phyloP scores from a whole-genome alignment of 2,329 filamentous ascomycete genomes.

The Pseudogymnoascus sp. region DNA sequence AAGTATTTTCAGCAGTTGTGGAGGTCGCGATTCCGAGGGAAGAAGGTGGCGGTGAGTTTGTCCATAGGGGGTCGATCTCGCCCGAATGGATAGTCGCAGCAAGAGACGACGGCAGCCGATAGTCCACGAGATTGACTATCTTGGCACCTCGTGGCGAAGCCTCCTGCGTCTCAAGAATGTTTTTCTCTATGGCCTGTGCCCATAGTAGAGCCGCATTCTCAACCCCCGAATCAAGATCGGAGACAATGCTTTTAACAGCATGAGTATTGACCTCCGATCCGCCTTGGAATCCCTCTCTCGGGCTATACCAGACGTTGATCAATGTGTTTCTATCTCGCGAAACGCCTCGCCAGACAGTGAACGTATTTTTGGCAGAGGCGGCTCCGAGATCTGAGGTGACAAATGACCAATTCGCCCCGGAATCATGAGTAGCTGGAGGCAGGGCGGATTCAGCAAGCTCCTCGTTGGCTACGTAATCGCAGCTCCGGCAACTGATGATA shows the following conservation, averaged over 20 bases:
- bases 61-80: conserved; percentile 18
- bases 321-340: conserved; percentile 58
- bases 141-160: conserved; percentile 9
- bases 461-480: conserved; percentile 74
- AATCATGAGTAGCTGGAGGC: neutral
- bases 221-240: conserved; percentile 63
- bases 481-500: conserved; percentile 65
- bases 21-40: conserved; percentile 12
- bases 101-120: conserved; percentile 23
- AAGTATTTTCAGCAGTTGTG: conserved; percentile 28
- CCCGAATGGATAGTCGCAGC: conserved; percentile 11
- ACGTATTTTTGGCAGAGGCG: conserved; percentile 4
- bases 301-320: conserved; percentile 52
- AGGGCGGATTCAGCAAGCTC: conserved; percentile 55
- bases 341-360: conserved; percentile 52
- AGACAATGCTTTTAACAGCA: conserved; percentile 56
- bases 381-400: neutral
- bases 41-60: conserved; percentile 8
- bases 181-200: conserved; percentile 24
- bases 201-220: conserved; percentile 49
- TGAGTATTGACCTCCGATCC: conserved; percentile 44
- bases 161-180: neutral
- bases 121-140: conserved; percentile 34
- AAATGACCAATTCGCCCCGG: neutral
- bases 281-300: neutral